Conservation (phyloP, 805 yeast species). For the Diddensiella transvaalensis region DNA sequence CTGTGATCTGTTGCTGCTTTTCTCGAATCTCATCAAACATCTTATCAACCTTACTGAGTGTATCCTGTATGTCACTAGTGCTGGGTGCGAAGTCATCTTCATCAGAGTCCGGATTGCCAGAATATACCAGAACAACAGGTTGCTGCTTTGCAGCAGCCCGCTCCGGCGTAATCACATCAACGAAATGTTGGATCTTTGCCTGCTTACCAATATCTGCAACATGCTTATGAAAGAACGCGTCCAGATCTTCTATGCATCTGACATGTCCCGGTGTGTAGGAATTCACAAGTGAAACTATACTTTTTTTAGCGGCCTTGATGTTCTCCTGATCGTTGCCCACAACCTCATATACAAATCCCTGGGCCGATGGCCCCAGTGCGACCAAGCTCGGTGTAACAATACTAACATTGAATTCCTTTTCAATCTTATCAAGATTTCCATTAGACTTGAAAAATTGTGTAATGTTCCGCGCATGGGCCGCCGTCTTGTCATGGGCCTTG, state of each 20-base stretch:
- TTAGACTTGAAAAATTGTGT: constrained; percentile 54
- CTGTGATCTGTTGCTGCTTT: constrained; percentile 50
- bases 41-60: constrained; percentile 50
- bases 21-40: constrained; percentile 58
- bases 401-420: constrained; percentile 41
- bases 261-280: constrained; percentile 65
- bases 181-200: constrained; percentile 39
- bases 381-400: constrained; percentile 50
- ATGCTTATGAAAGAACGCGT: constrained; percentile 51
- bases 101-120: constrained; percentile 40
- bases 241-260: constrained; percentile 58
- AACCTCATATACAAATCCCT: constrained; percentile 57
- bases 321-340: constrained; percentile 48
- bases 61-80: constrained; percentile 51
- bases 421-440: constrained; percentile 36
- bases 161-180: constrained; percentile 43
- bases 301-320: constrained; percentile 64
- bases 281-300: constrained; percentile 71
- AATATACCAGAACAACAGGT: constrained; percentile 52
- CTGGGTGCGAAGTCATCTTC: constrained; percentile 70
- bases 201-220: constrained; percentile 34
- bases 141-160: constrained; percentile 24
- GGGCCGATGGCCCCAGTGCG: constrained; percentile 35
- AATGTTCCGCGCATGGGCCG: constrained; percentile 70
- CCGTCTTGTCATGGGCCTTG: constrained; percentile 80